These are phyloP conservation scores for Dipsacomyces acuminosporus DNA, from an alignment of 371 early-diverging fungal genomes.

Conservation along the genomic window DNA sequence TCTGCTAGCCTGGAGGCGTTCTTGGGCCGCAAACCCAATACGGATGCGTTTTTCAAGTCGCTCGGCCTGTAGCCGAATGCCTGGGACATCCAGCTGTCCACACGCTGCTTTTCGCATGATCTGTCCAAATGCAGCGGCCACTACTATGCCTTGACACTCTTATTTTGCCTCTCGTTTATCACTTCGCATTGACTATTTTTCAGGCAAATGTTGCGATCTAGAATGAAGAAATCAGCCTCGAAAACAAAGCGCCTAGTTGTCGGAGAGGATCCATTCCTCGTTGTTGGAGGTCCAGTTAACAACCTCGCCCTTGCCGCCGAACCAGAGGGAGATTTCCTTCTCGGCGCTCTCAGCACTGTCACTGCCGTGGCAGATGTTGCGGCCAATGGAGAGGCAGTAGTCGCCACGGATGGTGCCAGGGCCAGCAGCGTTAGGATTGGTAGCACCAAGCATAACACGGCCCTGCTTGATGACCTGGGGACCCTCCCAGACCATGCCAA, in stretches of 20 bases:
- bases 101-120: no score
- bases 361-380: conserved; percentile 98
- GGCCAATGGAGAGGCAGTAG: conserved; percentile 85
- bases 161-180: no score
- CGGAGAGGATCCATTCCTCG: conserved; percentile 45
- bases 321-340: conserved; percentile 96
- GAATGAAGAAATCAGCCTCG: no score
- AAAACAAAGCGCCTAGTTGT: no score
- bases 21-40: conserved; percentile 67
- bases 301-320: conserved; percentile 67
- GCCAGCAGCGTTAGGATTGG: conserved; percentile 80
- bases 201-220: no score
- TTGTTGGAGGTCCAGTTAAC: conserved; percentile 45
- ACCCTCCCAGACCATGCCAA: conserved; percentile 89
- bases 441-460: conserved; percentile 93
- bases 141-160: no score
- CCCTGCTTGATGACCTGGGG: conserved; percentile 94
- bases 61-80: no score
- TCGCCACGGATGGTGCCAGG: conserved; percentile 99
- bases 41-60: conserved; percentile 57
- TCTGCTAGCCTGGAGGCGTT: conserved; percentile 61
- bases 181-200: no score
- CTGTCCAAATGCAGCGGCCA: no score
- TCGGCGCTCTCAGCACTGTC: conserved; percentile 96
- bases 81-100: no score